These are phyloP conservation scores for Phialocephala sp. DNA, from an alignment of 2,329 filamentous ascomycete genomes.

Conservation along the genomic window DNA sequence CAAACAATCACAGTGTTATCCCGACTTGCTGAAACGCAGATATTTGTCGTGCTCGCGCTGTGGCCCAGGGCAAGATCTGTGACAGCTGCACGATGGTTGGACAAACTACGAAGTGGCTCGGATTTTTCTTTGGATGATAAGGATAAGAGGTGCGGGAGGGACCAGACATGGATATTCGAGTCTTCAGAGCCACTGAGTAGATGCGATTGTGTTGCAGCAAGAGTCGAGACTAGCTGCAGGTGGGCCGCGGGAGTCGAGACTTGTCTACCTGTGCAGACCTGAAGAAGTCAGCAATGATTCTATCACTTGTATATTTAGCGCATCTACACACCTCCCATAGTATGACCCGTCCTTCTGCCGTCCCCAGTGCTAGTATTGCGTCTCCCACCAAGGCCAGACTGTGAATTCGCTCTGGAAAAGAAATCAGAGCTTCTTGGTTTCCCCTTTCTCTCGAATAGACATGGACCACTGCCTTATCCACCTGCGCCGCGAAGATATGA, in stretches of 20 bases:
- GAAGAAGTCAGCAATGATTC: constrained; percentile 31
- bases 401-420: constrained; percentile 85
- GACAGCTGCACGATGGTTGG: constrained; percentile 77
- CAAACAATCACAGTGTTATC: constrained; percentile 92
- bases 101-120: constrained; percentile 78
- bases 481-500: constrained; percentile 90
- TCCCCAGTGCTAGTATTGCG: constrained; percentile 77
- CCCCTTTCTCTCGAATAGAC: constrained; percentile 86
- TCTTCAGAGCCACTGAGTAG: constrained; percentile 82
- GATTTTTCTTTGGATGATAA: constrained; percentile 58
- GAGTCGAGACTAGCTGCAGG: constrained; percentile 78
- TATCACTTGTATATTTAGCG: constrained; percentile 7
- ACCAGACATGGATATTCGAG: constrained; percentile 93
- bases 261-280: constrained; percentile 78
- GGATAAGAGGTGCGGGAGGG: constrained; percentile 74
- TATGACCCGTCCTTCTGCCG: constrained; percentile 82
- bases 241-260: constrained; percentile 79
- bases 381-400: constrained; percentile 76
- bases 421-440: constrained; percentile 86
- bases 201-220: constrained; percentile 74
- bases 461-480: constrained; percentile 89
- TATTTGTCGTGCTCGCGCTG: constrained; percentile 74
- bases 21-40: constrained; percentile 82
- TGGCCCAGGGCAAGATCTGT: constrained; percentile 69
- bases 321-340: constrained; percentile 82